These are phyloP conservation scores for Aureobasidium musti DNA, from an alignment of 2,329 filamentous ascomycete species.

Conservation along the genomic window DNA sequence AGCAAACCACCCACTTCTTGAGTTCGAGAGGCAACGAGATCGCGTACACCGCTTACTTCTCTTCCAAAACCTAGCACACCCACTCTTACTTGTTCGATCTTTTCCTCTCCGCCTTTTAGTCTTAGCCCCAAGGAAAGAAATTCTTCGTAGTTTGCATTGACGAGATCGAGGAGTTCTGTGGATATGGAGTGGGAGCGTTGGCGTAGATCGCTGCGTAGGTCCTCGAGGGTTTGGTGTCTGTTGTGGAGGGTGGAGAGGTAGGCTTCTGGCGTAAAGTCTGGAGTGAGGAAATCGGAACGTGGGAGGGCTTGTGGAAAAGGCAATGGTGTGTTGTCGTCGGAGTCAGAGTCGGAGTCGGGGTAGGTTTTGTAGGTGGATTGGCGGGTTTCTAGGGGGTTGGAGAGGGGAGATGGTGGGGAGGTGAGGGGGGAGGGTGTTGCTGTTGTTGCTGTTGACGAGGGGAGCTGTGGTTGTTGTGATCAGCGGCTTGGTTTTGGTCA, in stretches of 20 bases:
- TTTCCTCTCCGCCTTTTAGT: conserved; percentile 84
- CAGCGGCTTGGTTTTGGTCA: neutral
- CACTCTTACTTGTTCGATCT: conserved; percentile 84
- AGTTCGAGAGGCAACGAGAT: conserved; percentile 63
- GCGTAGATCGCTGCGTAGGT: conserved; percentile 82
- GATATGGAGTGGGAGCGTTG: conserved; percentile 77
- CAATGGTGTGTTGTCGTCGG: conserved; percentile 66
- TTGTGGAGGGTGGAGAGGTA: conserved; percentile 84
- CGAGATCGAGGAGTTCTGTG: conserved; percentile 86
- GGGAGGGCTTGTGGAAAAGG: conserved; percentile 87
- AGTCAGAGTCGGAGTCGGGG: conserved; percentile 47
- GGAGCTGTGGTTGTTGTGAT: conserved; percentile 23
- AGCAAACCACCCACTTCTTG: conserved; percentile 64
- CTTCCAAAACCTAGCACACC: conserved; percentile 82
- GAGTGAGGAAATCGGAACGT: conserved; percentile 76
- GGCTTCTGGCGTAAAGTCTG: conserved; percentile 72
- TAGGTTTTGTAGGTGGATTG: conserved; percentile 48
- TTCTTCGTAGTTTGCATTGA: conserved; percentile 92
- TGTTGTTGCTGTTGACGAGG: conserved; percentile 31
- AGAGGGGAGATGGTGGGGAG: conserved; percentile 31
- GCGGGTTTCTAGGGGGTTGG: conserved; percentile 35
- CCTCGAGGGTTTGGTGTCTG: conserved; percentile 93
- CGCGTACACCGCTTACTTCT: conserved; percentile 74
- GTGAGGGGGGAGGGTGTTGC: conserved; percentile 30
- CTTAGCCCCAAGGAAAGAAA: conserved; percentile 83